Evolutionary conservation across 2,329 filamentous ascomycete genomes (phyloP).

Genomic region (Claviceps pazoutovae): DNA sequence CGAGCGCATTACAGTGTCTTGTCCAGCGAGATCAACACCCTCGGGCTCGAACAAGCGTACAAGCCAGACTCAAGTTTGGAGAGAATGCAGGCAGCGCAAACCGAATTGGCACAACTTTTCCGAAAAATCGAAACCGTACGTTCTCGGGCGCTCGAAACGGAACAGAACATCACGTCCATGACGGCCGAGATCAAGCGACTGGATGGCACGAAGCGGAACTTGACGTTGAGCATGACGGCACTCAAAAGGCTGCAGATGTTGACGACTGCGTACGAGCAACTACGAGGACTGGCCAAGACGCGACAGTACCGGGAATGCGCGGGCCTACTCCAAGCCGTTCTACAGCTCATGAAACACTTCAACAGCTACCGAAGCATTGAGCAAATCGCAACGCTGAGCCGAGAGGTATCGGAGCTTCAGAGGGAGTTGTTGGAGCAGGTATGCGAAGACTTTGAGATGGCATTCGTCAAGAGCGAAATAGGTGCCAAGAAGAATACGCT

Average conservation of each 20-base stretch:
- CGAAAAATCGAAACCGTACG: constrained; percentile 89
- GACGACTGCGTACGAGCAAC: constrained; percentile 96
- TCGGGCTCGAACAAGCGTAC: constrained; percentile 67
- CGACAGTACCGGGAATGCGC: constrained; percentile 92
- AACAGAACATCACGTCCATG: constrained; percentile 95
- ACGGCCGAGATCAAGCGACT: constrained; percentile 96
- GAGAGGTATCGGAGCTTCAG: constrained; percentile 87
- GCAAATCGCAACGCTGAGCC: constrained; percentile 85
- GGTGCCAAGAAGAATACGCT: constrained; percentile 54
- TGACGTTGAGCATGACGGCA: constrained; percentile 94
- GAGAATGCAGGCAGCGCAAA: constrained; percentile 82
- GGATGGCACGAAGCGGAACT: constrained; percentile 90
- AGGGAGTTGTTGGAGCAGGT: constrained; percentile 88
- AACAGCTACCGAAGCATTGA: constrained; percentile 96
- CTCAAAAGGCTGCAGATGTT: constrained; percentile 96
- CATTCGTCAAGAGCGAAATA: constrained; percentile 81
- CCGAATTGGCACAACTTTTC: constrained; percentile 80
- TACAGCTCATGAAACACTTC: constrained; percentile 97
- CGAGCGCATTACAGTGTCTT: constrained; percentile 68
- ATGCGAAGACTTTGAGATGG: constrained; percentile 97
- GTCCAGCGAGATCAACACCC: constrained; percentile 58
- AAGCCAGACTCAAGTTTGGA: constrained; percentile 78
- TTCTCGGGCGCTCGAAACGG: constrained; percentile 76
- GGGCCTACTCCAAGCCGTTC: constrained; percentile 80
- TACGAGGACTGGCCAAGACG: constrained; percentile 67